A percentile compares a stretch with the other conserved stretches of the same genome.
Conservation (phyloP, 2,329 filamentous ascomycete species). For the Cyphellophora attinorum region DNA sequence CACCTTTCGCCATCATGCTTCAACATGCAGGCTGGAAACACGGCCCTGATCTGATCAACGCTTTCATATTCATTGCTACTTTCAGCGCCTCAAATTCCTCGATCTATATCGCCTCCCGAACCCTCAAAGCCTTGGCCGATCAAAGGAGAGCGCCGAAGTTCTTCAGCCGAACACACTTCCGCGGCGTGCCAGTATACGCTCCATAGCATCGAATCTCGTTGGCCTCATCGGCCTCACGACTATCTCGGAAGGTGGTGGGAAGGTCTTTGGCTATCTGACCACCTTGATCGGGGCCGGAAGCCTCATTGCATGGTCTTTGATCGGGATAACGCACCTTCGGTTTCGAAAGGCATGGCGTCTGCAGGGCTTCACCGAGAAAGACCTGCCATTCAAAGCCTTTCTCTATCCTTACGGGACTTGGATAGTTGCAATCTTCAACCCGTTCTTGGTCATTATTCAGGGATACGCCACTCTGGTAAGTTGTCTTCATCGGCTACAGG, state of each 20-base stretch:
- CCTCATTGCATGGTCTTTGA: conserved; percentile 41
- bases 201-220: conserved; percentile 41
- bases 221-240: conserved; percentile 29
- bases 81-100: conserved; percentile 62
- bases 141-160: conserved; percentile 44
- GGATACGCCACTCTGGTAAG: conserved; percentile 39
- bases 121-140: conserved; percentile 38
- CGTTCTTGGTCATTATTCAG: conserved; percentile 56
- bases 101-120: conserved; percentile 45
- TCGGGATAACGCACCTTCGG: conserved; percentile 37
- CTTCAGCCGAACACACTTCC: conserved; percentile 39
- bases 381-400: conserved; percentile 30
- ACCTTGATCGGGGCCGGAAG: conserved; percentile 38
- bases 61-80: conserved; percentile 62
- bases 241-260: conserved; percentile 14
- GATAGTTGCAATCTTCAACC: conserved; percentile 46
- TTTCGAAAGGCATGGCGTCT: conserved; percentile 31
- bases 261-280: conserved; percentile 38
- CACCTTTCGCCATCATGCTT: conserved; percentile 44
- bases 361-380: no score
- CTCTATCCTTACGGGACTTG: conserved; percentile 3
- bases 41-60: conserved; percentile 66
- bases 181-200: conserved; percentile 61
- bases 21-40: conserved; percentile 31
- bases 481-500: no score